These are phyloP conservation scores for Shiraia sp. DNA, from an alignment of 2,329 filamentous ascomycete genomes.

Conservation along the genomic window DNA sequence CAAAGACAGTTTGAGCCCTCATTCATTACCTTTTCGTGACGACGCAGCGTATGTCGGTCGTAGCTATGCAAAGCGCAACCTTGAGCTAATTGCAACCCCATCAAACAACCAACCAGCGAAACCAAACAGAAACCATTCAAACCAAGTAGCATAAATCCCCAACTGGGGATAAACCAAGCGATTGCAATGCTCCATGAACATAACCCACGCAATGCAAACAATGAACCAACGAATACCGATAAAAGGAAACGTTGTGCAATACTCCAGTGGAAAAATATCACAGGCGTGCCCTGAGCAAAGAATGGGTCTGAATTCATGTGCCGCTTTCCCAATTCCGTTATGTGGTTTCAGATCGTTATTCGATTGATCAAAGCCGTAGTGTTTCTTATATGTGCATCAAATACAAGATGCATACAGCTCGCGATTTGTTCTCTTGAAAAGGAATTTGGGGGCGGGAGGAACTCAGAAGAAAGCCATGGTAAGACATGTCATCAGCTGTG, in stretches of 20 bases:
- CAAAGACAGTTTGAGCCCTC: no score
- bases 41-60: no score
- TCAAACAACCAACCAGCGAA: no score
- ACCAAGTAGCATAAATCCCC: no score
- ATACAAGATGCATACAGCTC: no score
- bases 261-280: conserved; percentile 5
- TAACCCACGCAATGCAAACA: conserved; percentile 38
- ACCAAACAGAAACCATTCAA: no score
- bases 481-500: neutral
- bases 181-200: conserved; percentile 33
- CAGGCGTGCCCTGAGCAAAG: neutral
- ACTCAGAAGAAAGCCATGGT: neutral
- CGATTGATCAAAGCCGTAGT: no score
- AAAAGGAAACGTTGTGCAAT: conserved; percentile 1
- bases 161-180: no score
- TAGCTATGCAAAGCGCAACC: no score
- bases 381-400: no score
- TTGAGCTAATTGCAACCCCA: no score
- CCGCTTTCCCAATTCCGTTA: conserved; percentile 7
- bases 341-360: conserved; percentile 15
- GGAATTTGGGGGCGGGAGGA: neutral
- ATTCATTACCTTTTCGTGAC: no score
- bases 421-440: neutral
- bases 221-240: conserved; percentile 17
- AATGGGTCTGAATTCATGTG: neutral